Percentiles rank a stretch among this genome's conserved stretches.
Conservation (phyloP, 768 basidiomycete species). For the Trametes punicea region DNA sequence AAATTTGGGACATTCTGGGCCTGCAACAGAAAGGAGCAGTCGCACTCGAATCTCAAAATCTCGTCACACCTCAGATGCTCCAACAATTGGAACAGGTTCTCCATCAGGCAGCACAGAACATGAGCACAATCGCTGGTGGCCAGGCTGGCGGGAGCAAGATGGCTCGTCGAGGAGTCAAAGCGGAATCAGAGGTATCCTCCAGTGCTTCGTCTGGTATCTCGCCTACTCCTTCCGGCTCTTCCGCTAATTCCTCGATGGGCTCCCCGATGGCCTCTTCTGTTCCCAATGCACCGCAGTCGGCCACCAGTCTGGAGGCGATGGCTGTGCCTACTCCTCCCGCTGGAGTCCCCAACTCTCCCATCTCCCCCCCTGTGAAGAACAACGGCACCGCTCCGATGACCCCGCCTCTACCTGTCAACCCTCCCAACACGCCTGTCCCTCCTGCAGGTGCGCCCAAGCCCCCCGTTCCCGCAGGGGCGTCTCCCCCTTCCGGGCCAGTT, state of each 20-base stretch:
- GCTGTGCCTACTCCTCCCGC: constrained; percentile 1
- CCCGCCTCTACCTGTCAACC: constrained; percentile 20
- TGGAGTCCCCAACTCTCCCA: not conserved
- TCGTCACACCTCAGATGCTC: not conserved
- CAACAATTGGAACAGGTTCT: not conserved
- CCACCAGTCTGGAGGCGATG: not conserved
- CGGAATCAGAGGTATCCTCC: not conserved
- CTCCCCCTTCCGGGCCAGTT: not conserved
- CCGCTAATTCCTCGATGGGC: not conserved
- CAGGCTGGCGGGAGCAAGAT: not conserved
- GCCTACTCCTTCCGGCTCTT: not conserved
- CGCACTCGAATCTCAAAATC: not conserved
- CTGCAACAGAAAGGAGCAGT: not conserved
- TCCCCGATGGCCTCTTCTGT: constrained; percentile 1
- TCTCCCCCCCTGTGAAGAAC: not conserved
- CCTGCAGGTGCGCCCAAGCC: not conserved
- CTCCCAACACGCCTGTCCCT: constrained; percentile 22
- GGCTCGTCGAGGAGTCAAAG: not conserved
- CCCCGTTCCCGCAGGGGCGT: not conserved
- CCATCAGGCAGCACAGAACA: not conserved
- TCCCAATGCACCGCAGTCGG: not conserved
- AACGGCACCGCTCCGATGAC: constrained; percentile 2
- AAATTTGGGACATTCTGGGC: not conserved
- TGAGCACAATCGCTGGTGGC: not conserved
- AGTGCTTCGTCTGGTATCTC: not conserved